phyloP scores from a whole-genome alignment of 2,329 filamentous ascomycete species.

The Hypoxylon sp. region DNA sequence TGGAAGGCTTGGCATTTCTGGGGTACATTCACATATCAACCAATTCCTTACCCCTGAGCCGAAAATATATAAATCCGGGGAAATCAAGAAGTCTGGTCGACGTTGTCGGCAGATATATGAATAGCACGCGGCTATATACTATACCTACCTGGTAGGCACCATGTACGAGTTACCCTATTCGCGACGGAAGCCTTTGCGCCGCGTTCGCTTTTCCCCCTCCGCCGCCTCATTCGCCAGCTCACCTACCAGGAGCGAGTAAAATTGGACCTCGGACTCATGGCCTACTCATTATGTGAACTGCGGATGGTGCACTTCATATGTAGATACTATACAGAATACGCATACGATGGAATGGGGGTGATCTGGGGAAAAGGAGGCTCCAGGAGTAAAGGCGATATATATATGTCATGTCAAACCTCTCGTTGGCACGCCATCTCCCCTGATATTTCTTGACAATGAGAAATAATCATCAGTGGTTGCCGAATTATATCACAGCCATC shows the following conservation, averaged over 20 bases:
- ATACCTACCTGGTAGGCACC: background rate
- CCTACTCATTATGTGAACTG: conserved; percentile 3
- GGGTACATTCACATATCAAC: conserved; percentile 2
- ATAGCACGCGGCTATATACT: conserved; percentile 23
- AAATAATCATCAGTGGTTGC: background rate
- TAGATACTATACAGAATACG: conserved; percentile 24
- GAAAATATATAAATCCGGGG: conserved; percentile 36
- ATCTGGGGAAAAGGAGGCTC: conserved; percentile 18
- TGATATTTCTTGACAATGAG: background rate
- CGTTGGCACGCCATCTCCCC: background rate
- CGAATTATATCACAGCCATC: conserved; percentile 1
- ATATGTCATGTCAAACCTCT: conserved; percentile 18
- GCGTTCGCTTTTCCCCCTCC: conserved; percentile 21
- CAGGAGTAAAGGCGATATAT: conserved; percentile 21
- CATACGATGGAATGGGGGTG: conserved; percentile 18
- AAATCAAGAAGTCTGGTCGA: background rate
- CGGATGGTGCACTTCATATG: conserved; percentile 12
- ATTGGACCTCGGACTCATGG: background rate
- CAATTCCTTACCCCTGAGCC: conserved; percentile 3
- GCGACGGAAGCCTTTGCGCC: conserved; percentile 36
- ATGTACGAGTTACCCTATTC: conserved; percentile 9
- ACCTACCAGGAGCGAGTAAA: conserved; percentile 5
- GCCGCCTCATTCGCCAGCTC: conserved; percentile 24
- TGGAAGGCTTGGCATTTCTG: conserved; percentile 16
- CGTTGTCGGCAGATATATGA: conserved; percentile 20